phyloP scores from a whole-genome alignment of 768 basidiomycete genomes.

The Pleurotus djamor region DNA sequence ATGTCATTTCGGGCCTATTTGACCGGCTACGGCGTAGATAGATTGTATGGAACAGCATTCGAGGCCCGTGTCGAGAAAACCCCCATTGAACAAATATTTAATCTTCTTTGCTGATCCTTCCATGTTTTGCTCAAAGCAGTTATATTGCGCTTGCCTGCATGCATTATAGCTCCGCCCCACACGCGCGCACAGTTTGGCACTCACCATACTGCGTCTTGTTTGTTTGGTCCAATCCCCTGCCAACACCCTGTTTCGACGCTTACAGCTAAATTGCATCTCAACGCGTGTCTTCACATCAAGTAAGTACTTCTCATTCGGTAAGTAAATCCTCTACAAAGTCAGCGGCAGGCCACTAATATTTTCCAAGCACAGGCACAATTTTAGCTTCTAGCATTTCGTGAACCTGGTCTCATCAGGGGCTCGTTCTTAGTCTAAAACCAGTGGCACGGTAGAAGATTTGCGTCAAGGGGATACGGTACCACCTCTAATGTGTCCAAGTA shows the following conservation, averaged over 20 bases:
- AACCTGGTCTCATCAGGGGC: too few relatives aligned
- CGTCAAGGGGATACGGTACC: too few relatives aligned
- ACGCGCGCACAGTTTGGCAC: not conserved
- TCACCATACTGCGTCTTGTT: not conserved
- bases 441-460: too few relatives aligned
- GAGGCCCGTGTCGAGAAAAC: not conserved
- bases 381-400: not conserved
- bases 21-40: slow-evolving; percentile 8
- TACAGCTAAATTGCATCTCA: not conserved
- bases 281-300: too few relatives aligned
- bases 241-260: not conserved
- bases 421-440: too few relatives aligned
- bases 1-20: slow-evolving; percentile 8
- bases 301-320: not conserved
- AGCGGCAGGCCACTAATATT: not conserved
- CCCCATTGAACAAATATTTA: not conserved
- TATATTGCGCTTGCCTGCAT: slow-evolving; percentile 2
- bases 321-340: slow-evolving; percentile 1
- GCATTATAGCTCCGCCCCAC: slow-evolving; percentile 7
- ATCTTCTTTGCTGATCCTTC: slow-evolving; percentile 5
- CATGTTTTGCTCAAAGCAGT: slow-evolving; percentile 8
- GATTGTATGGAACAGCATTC: slow-evolving; percentile 3
- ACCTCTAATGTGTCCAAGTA: too few relatives aligned
- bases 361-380: not conserved
- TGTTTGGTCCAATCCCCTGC: slow-evolving; percentile 4